Base-by-base conservation (phyloP, 164 flowering plant species). In the Aristolochia californica region DNA sequence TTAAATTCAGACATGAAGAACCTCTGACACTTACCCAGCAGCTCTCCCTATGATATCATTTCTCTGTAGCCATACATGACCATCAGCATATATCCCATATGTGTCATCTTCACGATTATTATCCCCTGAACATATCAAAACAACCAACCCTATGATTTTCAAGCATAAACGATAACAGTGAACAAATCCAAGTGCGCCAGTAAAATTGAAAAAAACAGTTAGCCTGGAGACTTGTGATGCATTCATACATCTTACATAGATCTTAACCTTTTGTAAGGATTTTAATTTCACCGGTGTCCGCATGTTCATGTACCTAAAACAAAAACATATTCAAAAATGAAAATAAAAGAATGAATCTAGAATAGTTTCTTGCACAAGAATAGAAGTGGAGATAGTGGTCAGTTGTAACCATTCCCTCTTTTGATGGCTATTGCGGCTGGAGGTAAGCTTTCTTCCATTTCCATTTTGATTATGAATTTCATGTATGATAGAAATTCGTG, bases 261-360 rank as follows among this genome's bases (percentile, higher is more conserved):
- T 10, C 5, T 10, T 47, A 56, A 79, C 80, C 83, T 72, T 79
- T 79, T 25, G 83, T 79, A 55, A 77, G 69, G 43, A 77, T 27
- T 53, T 65, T 55, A 43, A 75, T 52, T 55, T 70, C 72, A 25
- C 56, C 69, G 40, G 76, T 65, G 18, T 62, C 69, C 22, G 13
- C 21, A 27, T 53, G 51, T 49, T 73, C 72, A 63, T 74, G 79
- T 12, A 75, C 76, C 83, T 78, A 62, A 45, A 57, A 61, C 7
- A n/a, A n/a, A n/a, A n/a, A n/a, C n/a, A n/a, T n/a, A n/a, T n/a
- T n/a, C n/a, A n/a, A n/a, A n/a, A n/a, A n/a, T n/a, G n/a, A n/a
- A n/a, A n/a, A n/a, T n/a, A n/a, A n/a, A n/a, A n/a, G n/a, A n/a
- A n/a, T n/a, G n/a, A n/a, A n/a, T n/a, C n/a, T n/a, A n/a, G n/a